Percentiles rank a stretch among this genome's conserved stretches.
These are phyloP conservation scores for Cutaneotrichosporon daszewskae DNA, from an alignment of 1,284 basidiomycete species.

Conservation along the genomic window DNA sequence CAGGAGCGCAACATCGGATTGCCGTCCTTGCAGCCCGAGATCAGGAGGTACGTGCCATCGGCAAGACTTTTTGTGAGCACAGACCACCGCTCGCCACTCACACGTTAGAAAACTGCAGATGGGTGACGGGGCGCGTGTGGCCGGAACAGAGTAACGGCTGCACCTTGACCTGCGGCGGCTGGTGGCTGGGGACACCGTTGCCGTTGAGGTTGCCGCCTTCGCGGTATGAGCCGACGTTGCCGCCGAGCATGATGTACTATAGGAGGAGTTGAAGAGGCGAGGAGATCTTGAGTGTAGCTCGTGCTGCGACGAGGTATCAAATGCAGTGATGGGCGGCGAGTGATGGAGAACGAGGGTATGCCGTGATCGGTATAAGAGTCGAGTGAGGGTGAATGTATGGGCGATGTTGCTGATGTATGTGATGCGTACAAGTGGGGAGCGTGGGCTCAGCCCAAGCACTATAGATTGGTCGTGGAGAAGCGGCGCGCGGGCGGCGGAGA, in stretches of 20 bases:
- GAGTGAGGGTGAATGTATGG: background rate
- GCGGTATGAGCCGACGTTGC: constrained; percentile 16
- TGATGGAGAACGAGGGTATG: background rate
- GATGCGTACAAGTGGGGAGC: constrained; percentile 1
- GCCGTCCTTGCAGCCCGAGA: constrained; percentile 94
- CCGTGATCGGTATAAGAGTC: background rate
- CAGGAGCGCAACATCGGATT: constrained; percentile 93
- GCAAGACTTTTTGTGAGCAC: constrained; percentile 48
- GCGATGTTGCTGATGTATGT: background rate
- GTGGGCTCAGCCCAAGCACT: no score
- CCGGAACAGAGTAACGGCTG: constrained; percentile 53
- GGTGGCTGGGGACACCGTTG: constrained; percentile 4
- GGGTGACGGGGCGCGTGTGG: constrained; percentile 74
- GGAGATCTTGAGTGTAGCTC: no score
- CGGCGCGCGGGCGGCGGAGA: no score
- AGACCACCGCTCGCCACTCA: constrained; percentile 15
- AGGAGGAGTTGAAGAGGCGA: background rate
- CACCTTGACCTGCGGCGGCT: constrained; percentile 31
- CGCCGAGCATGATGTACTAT: background rate
- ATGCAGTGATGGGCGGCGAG: background rate
- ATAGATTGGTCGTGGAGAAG: no score
- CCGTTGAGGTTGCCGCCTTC: constrained; percentile 7
- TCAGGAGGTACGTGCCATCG: constrained; percentile 76
- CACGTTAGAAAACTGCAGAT: constrained; percentile 77
- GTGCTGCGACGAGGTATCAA: no score